A percentile compares a stretch with the other conserved stretches of the same genome.
phyloP scores from a whole-genome alignment of 306 rosid genomes.

The Fragaria nilgerrensis region DNA sequence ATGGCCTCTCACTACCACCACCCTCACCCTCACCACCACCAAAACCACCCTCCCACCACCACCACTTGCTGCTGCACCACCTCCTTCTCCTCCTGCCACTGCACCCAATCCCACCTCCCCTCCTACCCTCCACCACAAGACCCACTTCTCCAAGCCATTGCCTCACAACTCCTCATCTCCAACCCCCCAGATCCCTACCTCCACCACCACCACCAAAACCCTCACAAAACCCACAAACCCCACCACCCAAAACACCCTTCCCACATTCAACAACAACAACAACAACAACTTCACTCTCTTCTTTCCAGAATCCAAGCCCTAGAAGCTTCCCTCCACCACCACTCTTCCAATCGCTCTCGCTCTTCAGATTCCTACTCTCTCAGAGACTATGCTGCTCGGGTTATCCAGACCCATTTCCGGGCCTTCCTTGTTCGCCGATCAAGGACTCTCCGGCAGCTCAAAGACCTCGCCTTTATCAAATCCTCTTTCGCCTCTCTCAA shows the following conservation, averaged over 20 bases:
- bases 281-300: constrained; percentile 22
- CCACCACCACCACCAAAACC: constrained; percentile 24
- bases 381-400: constrained; percentile 62
- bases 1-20: constrained; percentile 62
- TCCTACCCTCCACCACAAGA: constrained; percentile 38
- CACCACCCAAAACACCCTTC: constrained; percentile 23
- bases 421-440: constrained; percentile 88
- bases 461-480: constrained; percentile 72
- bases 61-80: constrained; percentile 26
- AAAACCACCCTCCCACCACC: constrained; percentile 20
- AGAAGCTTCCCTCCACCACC: constrained; percentile 58
- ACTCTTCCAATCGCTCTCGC: constrained; percentile 21
- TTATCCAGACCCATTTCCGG: constrained; percentile 80
- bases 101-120: constrained; percentile 30
- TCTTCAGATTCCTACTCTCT: constrained; percentile 40
- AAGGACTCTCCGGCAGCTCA: constrained; percentile 70
- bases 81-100: constrained; percentile 31
- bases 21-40: constrained; percentile 28
- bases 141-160: constrained; percentile 54
- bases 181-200: constrained; percentile 19
- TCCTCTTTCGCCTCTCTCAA: constrained; percentile 53
- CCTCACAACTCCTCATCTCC: constrained; percentile 45
- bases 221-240: constrained; percentile 25
- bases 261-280: background rate
- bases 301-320: constrained; percentile 76